A percentile compares a stretch with the other conserved stretches of the same genome.
phyloP scores from a whole-genome alignment of 2,329 filamentous ascomycete genomes.

The Arthroderma uncinatum region DNA sequence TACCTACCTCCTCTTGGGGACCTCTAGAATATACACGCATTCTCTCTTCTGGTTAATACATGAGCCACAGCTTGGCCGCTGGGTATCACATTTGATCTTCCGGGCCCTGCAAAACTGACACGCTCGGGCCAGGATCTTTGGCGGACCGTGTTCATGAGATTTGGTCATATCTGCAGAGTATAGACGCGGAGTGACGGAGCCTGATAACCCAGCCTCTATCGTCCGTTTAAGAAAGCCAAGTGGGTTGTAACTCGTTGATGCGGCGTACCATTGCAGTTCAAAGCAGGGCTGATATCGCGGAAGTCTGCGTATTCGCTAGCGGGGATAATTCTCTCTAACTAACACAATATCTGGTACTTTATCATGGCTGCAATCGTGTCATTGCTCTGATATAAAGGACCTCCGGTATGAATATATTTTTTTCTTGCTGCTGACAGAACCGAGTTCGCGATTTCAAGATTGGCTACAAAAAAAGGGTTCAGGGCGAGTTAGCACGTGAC shows the following conservation, averaged over 20 bases:
- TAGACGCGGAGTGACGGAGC: neutral
- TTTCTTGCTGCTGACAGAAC: neutral
- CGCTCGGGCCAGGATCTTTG: slow-evolving; percentile 19
- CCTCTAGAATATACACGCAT: slow-evolving; percentile 16
- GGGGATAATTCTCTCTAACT: neutral
- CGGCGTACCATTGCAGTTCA: neutral
- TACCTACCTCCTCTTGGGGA: slow-evolving; percentile 16
- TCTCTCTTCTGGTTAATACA: slow-evolving; percentile 21
- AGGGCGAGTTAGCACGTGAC: neutral
- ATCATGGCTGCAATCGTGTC: neutral
- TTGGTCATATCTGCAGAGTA: slow-evolving; percentile 11
- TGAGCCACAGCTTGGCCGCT: slow-evolving; percentile 26
- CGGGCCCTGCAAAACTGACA: slow-evolving; percentile 28
- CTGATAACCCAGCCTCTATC: neutral
- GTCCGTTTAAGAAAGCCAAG: neutral
- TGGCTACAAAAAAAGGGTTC: neutral
- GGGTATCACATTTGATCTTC: slow-evolving; percentile 28
- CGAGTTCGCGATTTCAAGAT: neutral
- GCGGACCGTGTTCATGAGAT: slow-evolving; percentile 11
- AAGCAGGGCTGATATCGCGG: neutral
- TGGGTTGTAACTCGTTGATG: neutral
- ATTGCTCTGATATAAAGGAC: neutral
- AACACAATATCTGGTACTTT: neutral
- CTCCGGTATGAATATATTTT: neutral
- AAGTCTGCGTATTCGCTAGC: neutral